Evolutionary conservation across 1,284 basidiomycete species (phyloP), one percentile per base, ranked within the genome.

Genomic region (Ganoderma meredithae): DNA sequence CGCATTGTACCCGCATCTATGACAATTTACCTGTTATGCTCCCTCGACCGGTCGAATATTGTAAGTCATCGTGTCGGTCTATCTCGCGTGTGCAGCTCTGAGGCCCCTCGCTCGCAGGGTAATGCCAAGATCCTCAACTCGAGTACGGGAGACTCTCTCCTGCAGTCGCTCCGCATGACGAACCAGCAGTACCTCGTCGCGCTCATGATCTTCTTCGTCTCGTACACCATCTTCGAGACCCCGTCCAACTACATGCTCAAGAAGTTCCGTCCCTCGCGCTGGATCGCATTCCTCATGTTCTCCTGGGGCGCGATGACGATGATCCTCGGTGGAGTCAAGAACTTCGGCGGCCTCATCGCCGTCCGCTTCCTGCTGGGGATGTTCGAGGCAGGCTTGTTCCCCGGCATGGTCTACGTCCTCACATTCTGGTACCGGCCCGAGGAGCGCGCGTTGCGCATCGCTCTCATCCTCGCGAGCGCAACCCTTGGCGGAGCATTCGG

Each of bases 371-470:
- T 86, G 69, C 83, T 92, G 31, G 90, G 90, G 6, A 72, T 88
- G 0, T 88, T 86, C 71, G 90, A 91, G 80, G 89, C 88, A 25
- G 90, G 89, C 19, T 80, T 92, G 40, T 84, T 91, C 60, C 89
- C 90, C 6, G 88, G 87, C 49, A 86, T 90, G 67, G 85, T 88
- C 63, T 74, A 71, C 66, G 80, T 78, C 69, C 72, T 81, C 63
- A 83, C 80, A 6, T 82, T 82, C 72, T 82, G 81, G 81, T 81
- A 81, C 70, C 79, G 76, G 27, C 79, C 79, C 25, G 78, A 81
- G 15, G 82, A 83, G 73, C 80, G 82, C 22, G 81, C 81, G 17
- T 67, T 82, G 40, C 77, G 81, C 39, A 76, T 79, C n/a, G 79
- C 81, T 15, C 71, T 82, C 41, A 82, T 82, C 43, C 73, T 81